Percentiles rank a stretch among this genome's conserved stretches.
These are phyloP conservation scores for Pueraria montana DNA, from an alignment of 306 rosid genomes.

Conservation along the genomic window DNA sequence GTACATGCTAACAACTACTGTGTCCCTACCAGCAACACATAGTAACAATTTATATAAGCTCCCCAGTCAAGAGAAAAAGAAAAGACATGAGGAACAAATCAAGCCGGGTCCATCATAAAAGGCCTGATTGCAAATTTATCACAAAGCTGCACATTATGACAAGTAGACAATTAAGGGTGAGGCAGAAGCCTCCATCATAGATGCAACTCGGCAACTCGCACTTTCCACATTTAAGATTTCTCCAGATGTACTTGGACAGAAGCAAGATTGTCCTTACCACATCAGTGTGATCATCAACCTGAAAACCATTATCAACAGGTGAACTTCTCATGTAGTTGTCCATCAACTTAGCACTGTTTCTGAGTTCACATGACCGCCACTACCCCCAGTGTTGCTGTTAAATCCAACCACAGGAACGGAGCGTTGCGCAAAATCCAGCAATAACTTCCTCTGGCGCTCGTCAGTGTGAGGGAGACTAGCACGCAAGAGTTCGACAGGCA, in stretches of 20 bases:
- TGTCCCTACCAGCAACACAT: slow-evolving; percentile 50
- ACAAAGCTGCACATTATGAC: slow-evolving; percentile 51
- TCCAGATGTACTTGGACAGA: slow-evolving; percentile 29
- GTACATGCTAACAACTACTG: slow-evolving; percentile 59
- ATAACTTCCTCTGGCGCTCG: slow-evolving; percentile 53
- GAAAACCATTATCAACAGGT: slow-evolving; percentile 36
- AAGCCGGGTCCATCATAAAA: slow-evolving; percentile 47
- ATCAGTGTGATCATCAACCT: slow-evolving; percentile 38
- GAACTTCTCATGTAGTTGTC: slow-evolving; percentile 13
- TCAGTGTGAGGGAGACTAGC: slow-evolving; percentile 75
- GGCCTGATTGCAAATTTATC: slow-evolving; percentile 58
- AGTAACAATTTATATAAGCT: slow-evolving; percentile 69
- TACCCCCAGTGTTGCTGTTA: slow-evolving; percentile 57
- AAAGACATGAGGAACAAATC: slow-evolving; percentile 56
- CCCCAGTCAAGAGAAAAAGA: slow-evolving; percentile 52
- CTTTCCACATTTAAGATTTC: slow-evolving; percentile 45
- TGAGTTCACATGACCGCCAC: slow-evolving; percentile 76
- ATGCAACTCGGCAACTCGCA: slow-evolving; percentile 43
- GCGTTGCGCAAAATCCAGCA: slow-evolving; percentile 63
- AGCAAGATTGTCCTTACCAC: slow-evolving; percentile 24
- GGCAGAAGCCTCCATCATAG: slow-evolving; percentile 46
- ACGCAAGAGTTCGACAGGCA: slow-evolving; percentile 72
- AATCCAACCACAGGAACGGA: slow-evolving; percentile 63
- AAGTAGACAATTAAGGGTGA: slow-evolving; percentile 33
- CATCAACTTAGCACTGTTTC: slow-evolving; percentile 80